Evolutionary conservation across 331 rosid genomes (phyloP).

Genomic region (Pyracantha coccinea): DNA sequence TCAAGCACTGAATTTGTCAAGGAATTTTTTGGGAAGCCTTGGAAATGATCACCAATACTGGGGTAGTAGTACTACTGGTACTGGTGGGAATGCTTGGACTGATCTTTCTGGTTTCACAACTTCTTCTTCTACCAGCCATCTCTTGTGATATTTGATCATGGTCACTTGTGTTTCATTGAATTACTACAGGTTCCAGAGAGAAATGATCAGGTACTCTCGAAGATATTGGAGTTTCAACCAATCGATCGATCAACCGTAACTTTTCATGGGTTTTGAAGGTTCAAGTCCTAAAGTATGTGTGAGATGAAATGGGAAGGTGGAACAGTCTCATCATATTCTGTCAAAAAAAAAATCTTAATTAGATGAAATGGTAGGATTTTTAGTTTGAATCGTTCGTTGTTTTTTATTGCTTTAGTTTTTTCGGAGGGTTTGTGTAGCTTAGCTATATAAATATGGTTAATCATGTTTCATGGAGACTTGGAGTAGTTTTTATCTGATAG

Average conservation of each 20-base stretch:
- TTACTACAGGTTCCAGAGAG: background rate
- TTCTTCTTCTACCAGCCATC: conserved; percentile 47
- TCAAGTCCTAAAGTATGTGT: background rate
- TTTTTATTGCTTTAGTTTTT: conserved; percentile 7
- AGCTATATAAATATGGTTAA: background rate
- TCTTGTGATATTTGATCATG: conserved; percentile 28
- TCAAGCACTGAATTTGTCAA: conserved; percentile 53
- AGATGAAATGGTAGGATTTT: conserved; percentile 26
- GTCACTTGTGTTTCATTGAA: background rate
- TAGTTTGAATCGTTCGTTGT: conserved; percentile 12
- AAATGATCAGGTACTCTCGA: background rate
- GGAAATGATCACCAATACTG: conserved; percentile 38
- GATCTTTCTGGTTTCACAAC: conserved; percentile 60
- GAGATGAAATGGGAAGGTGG: conserved; percentile 3
- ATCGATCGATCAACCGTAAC: background rate
- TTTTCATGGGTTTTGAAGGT: background rate
- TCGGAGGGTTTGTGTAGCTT: conserved; percentile 8
- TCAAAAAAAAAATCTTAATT: conserved; percentile 11
- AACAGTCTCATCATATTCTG: conserved; percentile 7
- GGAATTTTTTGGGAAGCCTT: conserved; percentile 41
- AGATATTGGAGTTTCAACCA: background rate
- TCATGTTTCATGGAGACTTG: conserved; percentile 19
- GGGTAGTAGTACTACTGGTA: conserved; percentile 6
- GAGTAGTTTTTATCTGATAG: conserved; percentile 20
- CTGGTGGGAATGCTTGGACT: conserved; percentile 45